Evolutionary conservation across 345 rosid species (phyloP), one percentile per base, ranked within the genome.

Genomic region (Brassica carinata): DNA sequence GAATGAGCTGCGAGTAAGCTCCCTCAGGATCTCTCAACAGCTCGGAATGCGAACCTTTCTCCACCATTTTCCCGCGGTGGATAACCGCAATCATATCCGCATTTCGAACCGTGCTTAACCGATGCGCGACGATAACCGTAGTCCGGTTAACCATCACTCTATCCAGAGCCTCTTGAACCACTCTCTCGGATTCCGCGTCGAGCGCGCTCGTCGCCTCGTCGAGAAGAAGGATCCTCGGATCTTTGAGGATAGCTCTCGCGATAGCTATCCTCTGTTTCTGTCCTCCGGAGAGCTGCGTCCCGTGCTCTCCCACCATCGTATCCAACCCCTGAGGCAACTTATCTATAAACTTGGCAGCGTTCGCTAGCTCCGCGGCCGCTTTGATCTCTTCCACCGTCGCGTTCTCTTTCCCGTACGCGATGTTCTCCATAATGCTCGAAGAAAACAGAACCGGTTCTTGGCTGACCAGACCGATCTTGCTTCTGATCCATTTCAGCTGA

Each of bases 131-230:
- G n/a, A 94, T 82, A 40, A 90, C 87, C 23, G 96, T 94, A 8
- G 96, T 94, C 63, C 94, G 78, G 40, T 86, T 87, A 30, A 87
- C 88, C 97, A 92, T 92, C 7, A 92, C 88, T 86, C 90, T 82
- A 59, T 92, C 96, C 64, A 94, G 66, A 58, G 98, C 94, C 79
- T 92, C 96, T 81, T 92, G 94, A 40, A 94, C 97, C 13, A 85
- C 75, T 78, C 90, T 90, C 77, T 92, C 97, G 0, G 96, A 92
- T 81, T 94, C 97, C 4, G 96, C 91, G 69, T 94, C 97, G 0
- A 94, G 91, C 0, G 98, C 97, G 69, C 96, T 94, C 1, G 98
- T 94, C 10, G 97, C 98, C 80, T 94, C 98, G 29, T 92, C 98
- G 30, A 94, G 73, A 9, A 94, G 92, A 66, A 94, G 84, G 11